Conservation (phyloP, 805 yeast species). For the Metschnikowia hibisci region DNA sequence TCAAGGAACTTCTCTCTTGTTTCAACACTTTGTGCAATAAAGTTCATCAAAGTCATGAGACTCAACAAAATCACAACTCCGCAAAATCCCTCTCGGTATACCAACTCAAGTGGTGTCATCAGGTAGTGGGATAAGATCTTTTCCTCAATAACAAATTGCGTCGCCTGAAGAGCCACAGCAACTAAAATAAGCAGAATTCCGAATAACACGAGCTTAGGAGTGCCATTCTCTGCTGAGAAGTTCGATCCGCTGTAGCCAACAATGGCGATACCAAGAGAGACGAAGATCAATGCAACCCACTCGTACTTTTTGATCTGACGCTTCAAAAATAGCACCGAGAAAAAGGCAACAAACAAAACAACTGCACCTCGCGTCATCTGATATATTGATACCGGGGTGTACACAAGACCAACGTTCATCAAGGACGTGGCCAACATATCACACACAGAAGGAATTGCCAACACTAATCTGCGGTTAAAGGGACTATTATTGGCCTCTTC, state of each 20-base stretch:
- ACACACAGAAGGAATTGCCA: conserved; percentile 62
- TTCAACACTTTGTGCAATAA: conserved; percentile 33
- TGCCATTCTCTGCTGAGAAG: conserved; percentile 16
- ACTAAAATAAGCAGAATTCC: conserved; percentile 58
- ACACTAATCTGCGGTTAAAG: conserved; percentile 11
- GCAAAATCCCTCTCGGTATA: conserved; percentile 70
- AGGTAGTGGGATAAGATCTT: conserved; percentile 51
- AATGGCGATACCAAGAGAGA: conserved; percentile 62
- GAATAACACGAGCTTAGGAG: conserved; percentile 32
- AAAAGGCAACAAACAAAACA: conserved; percentile 69
- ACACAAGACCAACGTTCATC: conserved; percentile 69
- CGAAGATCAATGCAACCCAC: conserved; percentile 65
- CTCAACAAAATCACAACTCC: conserved; percentile 48
- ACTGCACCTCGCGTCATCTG: conserved; percentile 84
- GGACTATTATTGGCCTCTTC: conserved; percentile 14
- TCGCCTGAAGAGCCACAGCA: conserved; percentile 67
- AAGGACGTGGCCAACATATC: conserved; percentile 72
- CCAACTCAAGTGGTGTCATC: conserved; percentile 60
- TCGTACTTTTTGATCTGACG: conserved; percentile 55
- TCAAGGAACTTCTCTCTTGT: conserved; percentile 33
- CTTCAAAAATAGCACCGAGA: conserved; percentile 60
- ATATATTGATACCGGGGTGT: conserved; percentile 74
- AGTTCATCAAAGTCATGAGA: conserved; percentile 43
- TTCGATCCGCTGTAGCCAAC: conserved; percentile 70
- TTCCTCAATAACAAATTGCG: conserved; percentile 78